A percentile compares a stretch with the other conserved stretches of the same genome.
These are phyloP conservation scores for Vaccinium myrtillus DNA, from an alignment of 148 eudicot species.

Conservation along the genomic window DNA sequence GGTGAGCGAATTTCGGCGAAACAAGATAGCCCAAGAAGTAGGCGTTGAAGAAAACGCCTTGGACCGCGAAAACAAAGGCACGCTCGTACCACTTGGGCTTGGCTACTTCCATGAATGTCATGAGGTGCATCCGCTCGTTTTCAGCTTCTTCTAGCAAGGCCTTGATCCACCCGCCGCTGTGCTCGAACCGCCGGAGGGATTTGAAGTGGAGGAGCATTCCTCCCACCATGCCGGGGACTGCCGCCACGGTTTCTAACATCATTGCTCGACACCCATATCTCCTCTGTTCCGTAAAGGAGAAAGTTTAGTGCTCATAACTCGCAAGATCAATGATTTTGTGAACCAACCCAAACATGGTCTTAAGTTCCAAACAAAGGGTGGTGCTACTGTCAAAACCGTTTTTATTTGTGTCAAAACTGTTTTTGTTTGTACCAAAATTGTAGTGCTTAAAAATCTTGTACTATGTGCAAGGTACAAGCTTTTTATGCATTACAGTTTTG, in stretches of 20 bases:
- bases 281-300: constrained; percentile 36
- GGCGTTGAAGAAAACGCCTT: constrained; percentile 88
- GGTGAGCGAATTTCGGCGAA: constrained; percentile 83
- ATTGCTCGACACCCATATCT: constrained; percentile 87
- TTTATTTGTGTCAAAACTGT: no score
- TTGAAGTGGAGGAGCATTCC: constrained; percentile 88
- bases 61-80: constrained; percentile 68
- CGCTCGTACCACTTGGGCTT: constrained; percentile 82
- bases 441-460: no score
- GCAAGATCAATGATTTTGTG: background rate
- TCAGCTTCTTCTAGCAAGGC: constrained; percentile 86
- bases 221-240: constrained; percentile 94
- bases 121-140: constrained; percentile 93
- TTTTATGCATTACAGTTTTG: no score
- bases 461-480: no score
- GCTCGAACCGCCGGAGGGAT: constrained; percentile 76
- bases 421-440: no score
- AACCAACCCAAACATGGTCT: background rate
- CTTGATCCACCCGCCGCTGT: constrained; percentile 93
- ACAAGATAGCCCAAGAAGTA: constrained; percentile 66
- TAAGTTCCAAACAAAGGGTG: background rate
- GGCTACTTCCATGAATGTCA: constrained; percentile 88
- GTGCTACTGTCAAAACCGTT: no score
- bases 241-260: constrained; percentile 93
- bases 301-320: background rate